Percentiles rank a stretch among this genome's conserved stretches.
These are phyloP conservation scores for Dothidotthia symphoricarpi DNA, from an alignment of 2,329 filamentous ascomycete species.

Conservation along the genomic window DNA sequence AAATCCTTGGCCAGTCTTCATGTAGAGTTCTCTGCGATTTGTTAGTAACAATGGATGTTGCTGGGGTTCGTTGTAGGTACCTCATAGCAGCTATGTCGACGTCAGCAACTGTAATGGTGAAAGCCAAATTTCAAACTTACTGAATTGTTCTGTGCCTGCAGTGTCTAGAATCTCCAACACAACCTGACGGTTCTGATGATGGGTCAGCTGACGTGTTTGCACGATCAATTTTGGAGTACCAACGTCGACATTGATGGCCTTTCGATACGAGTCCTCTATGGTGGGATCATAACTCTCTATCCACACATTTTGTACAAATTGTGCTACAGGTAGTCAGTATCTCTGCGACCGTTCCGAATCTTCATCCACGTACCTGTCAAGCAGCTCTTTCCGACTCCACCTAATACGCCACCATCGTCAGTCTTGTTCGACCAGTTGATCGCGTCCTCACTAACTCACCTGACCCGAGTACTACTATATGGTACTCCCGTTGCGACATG, in stretches of 20 bases:
- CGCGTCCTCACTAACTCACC: conserved; percentile 31
- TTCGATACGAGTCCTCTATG: conserved; percentile 62
- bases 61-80: conserved; percentile 22
- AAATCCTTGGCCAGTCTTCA: conserved; percentile 91
- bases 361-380: conserved; percentile 66
- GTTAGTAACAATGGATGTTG: conserved; percentile 11
- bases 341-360: background rate
- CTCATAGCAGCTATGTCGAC: conserved; percentile 34
- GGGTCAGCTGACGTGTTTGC: conserved; percentile 11
- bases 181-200: conserved; percentile 73
- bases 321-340: conserved; percentile 52
- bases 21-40: conserved; percentile 52
- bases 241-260: conserved; percentile 74
- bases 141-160: conserved; percentile 89
- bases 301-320: conserved; percentile 93
- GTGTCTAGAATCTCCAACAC: conserved; percentile 90
- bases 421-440: conserved; percentile 16
- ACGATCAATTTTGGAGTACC: conserved; percentile 42
- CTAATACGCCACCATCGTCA: conserved; percentile 48
- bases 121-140: conserved; percentile 52
- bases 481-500: conserved; percentile 46
- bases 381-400: conserved; percentile 90
- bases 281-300: conserved; percentile 71
- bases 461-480: conserved; percentile 46
- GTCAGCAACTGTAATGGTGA: conserved; percentile 14